Evolutionary conservation across 768 basidiomycete genomes (phyloP).

Genomic region (Lactarius hengduanensis): DNA sequence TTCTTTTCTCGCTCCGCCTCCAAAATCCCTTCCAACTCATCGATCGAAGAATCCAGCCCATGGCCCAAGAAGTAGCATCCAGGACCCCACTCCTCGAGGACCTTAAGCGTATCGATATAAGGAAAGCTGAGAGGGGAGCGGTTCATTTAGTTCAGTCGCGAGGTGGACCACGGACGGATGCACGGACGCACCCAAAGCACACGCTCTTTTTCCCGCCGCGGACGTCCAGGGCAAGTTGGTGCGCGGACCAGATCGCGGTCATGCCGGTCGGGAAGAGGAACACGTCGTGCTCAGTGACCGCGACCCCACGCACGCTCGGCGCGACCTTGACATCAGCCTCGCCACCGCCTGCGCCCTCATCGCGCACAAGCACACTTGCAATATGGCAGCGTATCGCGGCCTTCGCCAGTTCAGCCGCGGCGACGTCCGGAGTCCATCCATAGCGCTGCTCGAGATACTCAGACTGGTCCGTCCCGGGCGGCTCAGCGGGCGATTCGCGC

Average conservation of each 20-base stretch:
- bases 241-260: slow-evolving; percentile 92
- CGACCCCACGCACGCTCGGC: slow-evolving; percentile 67
- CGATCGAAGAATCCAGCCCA: slow-evolving; percentile 74
- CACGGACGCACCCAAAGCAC: slow-evolving; percentile 84
- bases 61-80: slow-evolving; percentile 87
- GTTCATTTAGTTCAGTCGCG: too few species aligned
- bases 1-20: slow-evolving; percentile 42
- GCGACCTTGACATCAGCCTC: slow-evolving; percentile 49
- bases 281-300: slow-evolving; percentile 82
- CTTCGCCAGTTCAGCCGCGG: slow-evolving; percentile 78
- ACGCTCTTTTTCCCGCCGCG: slow-evolving; percentile 73
- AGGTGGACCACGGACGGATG: neutral
- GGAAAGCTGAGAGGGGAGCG: slow-evolving; percentile 62
- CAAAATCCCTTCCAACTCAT: slow-evolving; percentile 65
- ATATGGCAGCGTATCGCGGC: slow-evolving; percentile 83
- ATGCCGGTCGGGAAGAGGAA: slow-evolving; percentile 88
- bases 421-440: slow-evolving; percentile 80
- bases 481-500: slow-evolving; percentile 39
- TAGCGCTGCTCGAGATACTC: slow-evolving; percentile 93
- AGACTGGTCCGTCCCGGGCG: slow-evolving; percentile 58
- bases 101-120: slow-evolving; percentile 92
- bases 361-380: too few species aligned
- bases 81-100: slow-evolving; percentile 94
- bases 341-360: slow-evolving; percentile 34
- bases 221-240: slow-evolving; percentile 60